Evolutionary conservation across 805 yeast species (phyloP).

Genomic region (Trichomonascus vanleenenianus): DNA sequence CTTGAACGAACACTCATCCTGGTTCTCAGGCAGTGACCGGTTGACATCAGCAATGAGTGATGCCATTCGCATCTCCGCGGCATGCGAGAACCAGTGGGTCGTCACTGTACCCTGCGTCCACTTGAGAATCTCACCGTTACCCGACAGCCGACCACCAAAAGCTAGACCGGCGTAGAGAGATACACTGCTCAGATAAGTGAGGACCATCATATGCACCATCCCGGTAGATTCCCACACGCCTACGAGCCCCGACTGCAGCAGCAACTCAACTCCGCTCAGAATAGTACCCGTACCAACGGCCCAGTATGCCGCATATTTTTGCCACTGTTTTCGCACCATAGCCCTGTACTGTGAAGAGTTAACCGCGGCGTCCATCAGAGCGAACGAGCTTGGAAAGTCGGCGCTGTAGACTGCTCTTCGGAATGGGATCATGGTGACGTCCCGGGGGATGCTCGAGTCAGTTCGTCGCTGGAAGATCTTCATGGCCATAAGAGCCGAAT

Average conservation of each 20-base stretch:
- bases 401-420: constrained; percentile 51
- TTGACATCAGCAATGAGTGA: constrained; percentile 61
- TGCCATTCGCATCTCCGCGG: constrained; percentile 63
- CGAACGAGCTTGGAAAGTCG: constrained; percentile 48
- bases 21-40: constrained; percentile 35
- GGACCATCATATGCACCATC: constrained; percentile 37
- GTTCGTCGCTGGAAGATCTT: constrained; percentile 13
- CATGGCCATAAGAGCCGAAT: constrained; percentile 17
- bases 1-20: constrained; percentile 31
- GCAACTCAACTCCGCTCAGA: constrained; percentile 40
- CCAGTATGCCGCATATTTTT: constrained; percentile 30
- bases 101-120: constrained; percentile 64
- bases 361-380: constrained; percentile 51
- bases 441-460: constrained; percentile 10
- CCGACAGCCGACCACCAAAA: constrained; percentile 40
- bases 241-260: constrained; percentile 34
- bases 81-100: constrained; percentile 53
- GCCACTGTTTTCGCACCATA: constrained; percentile 29
- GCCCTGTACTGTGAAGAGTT: constrained; percentile 46
- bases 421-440: constrained; percentile 52
- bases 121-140: constrained; percentile 47
- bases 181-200: constrained; percentile 42
- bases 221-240: constrained; percentile 32
- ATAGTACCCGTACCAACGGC: constrained; percentile 29
- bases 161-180: constrained; percentile 42